phyloP scores from a whole-genome alignment of 164 flowering plant genomes.

The Stephania cephalantha region DNA sequence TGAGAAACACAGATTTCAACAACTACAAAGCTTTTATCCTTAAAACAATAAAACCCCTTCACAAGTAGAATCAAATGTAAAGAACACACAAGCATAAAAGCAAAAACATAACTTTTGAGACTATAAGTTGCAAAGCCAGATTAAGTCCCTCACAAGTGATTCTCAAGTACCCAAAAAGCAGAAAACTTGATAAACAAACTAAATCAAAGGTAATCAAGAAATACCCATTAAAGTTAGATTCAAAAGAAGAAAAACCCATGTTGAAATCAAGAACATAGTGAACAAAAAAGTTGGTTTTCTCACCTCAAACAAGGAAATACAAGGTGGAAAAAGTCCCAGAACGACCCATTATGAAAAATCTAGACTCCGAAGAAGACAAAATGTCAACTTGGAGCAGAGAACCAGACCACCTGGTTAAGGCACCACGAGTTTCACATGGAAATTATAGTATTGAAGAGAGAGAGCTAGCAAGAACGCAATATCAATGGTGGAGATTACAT shows the following conservation, averaged over 20 bases:
- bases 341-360: slow-evolving; percentile 1
- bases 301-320: slow-evolving; percentile 8
- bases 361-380: neutral
- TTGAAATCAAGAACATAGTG: no score
- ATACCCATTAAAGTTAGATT: neutral
- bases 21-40: neutral
- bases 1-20: neutral
- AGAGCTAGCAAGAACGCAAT: neutral
- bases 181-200: neutral
- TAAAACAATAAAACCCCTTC: neutral
- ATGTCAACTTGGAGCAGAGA: neutral
- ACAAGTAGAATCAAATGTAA: neutral
- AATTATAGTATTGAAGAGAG: neutral
- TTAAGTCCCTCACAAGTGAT: neutral
- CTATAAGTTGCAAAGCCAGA: neutral
- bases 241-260: neutral
- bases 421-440: neutral
- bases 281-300: neutral
- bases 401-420: neutral
- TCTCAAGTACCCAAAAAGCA: neutral
- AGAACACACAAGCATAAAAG: neutral
- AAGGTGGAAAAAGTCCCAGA: neutral
- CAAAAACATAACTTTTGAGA: neutral
- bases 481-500: neutral
- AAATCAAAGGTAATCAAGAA: neutral